These are phyloP conservation scores for Xylaria nigripes DNA, from an alignment of 495 filamentous ascomycete species.

Conservation along the genomic window DNA sequence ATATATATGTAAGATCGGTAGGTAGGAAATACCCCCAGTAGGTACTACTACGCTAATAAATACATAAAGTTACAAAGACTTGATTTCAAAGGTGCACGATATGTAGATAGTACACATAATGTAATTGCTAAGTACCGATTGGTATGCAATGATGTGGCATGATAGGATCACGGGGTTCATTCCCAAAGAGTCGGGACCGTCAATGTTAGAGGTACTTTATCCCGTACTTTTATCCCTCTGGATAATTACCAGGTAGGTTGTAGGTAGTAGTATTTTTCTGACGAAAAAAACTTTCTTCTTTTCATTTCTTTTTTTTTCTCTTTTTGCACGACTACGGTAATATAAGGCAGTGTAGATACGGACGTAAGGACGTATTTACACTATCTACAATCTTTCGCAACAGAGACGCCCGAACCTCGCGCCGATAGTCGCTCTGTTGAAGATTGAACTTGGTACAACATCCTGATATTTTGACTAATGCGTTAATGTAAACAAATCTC, in stretches of 20 bases:
- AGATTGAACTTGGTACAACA: background rate
- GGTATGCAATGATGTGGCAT: conserved; percentile 29
- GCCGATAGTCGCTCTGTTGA: conserved; percentile 1
- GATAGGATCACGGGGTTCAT: conserved; percentile 26
- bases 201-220: background rate
- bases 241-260: background rate
- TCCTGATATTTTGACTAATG: background rate
- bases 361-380: too few relatives aligned
- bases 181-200: background rate
- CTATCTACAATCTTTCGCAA: background rate
- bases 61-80: too few relatives aligned
- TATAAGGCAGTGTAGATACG: too few relatives aligned
- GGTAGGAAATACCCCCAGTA: too few relatives aligned
- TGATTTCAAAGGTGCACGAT: too few relatives aligned
- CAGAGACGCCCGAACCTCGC: background rate
- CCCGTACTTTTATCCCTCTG: background rate
- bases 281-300: background rate
- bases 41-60: too few relatives aligned
- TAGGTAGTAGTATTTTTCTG: too few relatives aligned
- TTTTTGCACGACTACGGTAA: background rate
- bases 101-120: too few relatives aligned
- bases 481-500: background rate
- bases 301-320: background rate
- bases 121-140: too few relatives aligned
- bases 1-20: too few relatives aligned